phyloP scores from a whole-genome alignment of 2,329 filamentous ascomycete genomes.

The Paecilomyces fulvus region DNA sequence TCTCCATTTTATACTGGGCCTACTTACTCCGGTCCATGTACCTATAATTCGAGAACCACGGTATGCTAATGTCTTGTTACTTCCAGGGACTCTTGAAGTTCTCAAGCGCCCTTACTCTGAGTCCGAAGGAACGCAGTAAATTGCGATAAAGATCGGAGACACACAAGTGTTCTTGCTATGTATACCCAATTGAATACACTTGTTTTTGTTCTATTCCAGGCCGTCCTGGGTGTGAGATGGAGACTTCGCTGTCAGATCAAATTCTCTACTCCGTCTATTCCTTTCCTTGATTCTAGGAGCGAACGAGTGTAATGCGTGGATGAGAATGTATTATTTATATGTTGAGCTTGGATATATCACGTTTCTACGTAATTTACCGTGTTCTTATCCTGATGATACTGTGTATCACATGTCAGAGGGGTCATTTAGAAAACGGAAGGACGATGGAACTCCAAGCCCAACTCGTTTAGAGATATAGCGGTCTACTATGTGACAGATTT shows the following conservation, averaged over 20 bases:
- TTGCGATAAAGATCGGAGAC: neutral
- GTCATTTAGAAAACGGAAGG: neutral
- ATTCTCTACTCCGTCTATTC: neutral
- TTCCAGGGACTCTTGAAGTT: slow-evolving; percentile 24
- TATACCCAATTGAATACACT: neutral
- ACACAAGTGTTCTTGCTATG: neutral
- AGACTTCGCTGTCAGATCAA: neutral
- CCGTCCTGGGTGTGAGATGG: neutral
- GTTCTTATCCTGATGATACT: neutral
- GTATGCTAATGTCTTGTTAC: neutral
- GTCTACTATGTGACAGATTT: neutral
- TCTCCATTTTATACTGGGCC: neutral
- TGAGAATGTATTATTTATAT: neutral
- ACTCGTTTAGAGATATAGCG: neutral
- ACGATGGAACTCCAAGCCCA: neutral
- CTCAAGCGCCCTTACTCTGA: slow-evolving; percentile 21
- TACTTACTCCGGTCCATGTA: neutral
- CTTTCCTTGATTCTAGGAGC: neutral
- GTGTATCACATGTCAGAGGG: neutral
- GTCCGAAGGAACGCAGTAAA: slow-evolving; percentile 8
- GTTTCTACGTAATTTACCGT: neutral
- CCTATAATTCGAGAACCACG: neutral
- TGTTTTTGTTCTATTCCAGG: neutral
- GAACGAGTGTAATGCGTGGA: neutral
- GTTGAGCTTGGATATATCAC: neutral